Base-by-base conservation (phyloP, 495 filamentous ascomycete species). In the Talaromyces trachyspermus region DNA sequence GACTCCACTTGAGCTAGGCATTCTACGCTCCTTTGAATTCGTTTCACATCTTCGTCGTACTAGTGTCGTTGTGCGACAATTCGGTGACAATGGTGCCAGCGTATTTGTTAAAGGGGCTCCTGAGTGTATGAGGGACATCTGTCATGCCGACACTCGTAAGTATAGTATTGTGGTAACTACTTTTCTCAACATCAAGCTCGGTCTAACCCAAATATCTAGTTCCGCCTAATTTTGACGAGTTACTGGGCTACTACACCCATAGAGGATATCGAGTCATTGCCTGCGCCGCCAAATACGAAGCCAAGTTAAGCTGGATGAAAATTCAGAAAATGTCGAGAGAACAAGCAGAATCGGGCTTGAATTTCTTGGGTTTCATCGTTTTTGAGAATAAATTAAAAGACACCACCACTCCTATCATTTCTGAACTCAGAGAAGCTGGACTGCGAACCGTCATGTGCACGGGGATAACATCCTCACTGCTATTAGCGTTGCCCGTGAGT, bases 341-440 rank as follows among this genome's bases (percentile, higher is more conserved):
- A 10, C 84, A 95, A 33, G 89, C 86, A 14, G 94, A 99, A 61
- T 80, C 76, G 2, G 72, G 81, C 49, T 74, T 99, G 3, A 78
- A 86, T 14, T 96, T 99, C 53, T 68, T 91, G 35, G 94, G 92
- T 14, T 97, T 99, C 62, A 97, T 97, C 54, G 83, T 99, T 25
- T 99, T 99, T 59, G 91, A 99, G 63, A 99, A 99, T 58, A 99
- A 97, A 67, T 63, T 99, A 51, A 99, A 99, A 63, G 79, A 84
- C 15, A 84, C 75, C 26, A 95, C 89, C 4, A 69, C 84, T 3
- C 69, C 70, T 2, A 83, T 94, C 23, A 81, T 99, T 36, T 70
- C 84, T 29, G 88, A 96, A 62, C 77, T 99, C n/a, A 78, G 78
- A 10, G 68, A 82, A 37, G 91, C 94, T 9, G 84, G 83, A 20